These are phyloP conservation scores for Myxozyma vanderwaltii DNA, from an alignment of 805 yeast genomes.

Conservation along the genomic window DNA sequence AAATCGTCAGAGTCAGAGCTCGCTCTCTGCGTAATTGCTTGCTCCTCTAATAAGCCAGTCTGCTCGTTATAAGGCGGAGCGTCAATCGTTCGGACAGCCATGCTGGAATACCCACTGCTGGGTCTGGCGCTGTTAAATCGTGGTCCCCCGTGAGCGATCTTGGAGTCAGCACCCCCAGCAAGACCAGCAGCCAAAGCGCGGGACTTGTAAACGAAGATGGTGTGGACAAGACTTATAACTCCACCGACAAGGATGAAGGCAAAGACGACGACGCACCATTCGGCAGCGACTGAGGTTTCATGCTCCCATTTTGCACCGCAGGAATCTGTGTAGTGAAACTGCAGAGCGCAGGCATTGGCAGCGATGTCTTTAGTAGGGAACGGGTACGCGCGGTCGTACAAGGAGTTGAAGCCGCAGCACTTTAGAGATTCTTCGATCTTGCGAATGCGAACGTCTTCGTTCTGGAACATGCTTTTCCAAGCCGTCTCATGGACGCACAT, in stretches of 20 bases:
- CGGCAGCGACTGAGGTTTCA: slow-evolving; percentile 25
- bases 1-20: too few relatives aligned
- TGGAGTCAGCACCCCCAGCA: background rate
- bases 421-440: slow-evolving; percentile 20
- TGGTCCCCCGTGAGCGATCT: background rate
- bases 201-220: slow-evolving; percentile 20
- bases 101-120: slow-evolving; percentile 6
- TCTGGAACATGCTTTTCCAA: slow-evolving; percentile 14
- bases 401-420: slow-evolving; percentile 29
- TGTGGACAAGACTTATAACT: slow-evolving; percentile 10
- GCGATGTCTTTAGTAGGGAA: slow-evolving; percentile 9
- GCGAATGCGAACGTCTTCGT: slow-evolving; percentile 9
- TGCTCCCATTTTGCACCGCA: slow-evolving; percentile 23
- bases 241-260: slow-evolving; percentile 8
- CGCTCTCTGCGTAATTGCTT: too few relatives aligned
- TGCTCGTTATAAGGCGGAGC: background rate
- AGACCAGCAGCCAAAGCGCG: background rate
- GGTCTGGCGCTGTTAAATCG: background rate
- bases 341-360: slow-evolving; percentile 23
- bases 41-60: slow-evolving; percentile 3
- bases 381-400: slow-evolving; percentile 26
- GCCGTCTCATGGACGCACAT: slow-evolving; percentile 20
- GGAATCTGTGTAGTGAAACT: slow-evolving; percentile 17
- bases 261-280: slow-evolving; percentile 25
- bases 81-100: background rate